Base-by-base conservation (phyloP, 2,329 filamentous ascomycete genomes). In the Neocatenulostroma microsporum region DNA sequence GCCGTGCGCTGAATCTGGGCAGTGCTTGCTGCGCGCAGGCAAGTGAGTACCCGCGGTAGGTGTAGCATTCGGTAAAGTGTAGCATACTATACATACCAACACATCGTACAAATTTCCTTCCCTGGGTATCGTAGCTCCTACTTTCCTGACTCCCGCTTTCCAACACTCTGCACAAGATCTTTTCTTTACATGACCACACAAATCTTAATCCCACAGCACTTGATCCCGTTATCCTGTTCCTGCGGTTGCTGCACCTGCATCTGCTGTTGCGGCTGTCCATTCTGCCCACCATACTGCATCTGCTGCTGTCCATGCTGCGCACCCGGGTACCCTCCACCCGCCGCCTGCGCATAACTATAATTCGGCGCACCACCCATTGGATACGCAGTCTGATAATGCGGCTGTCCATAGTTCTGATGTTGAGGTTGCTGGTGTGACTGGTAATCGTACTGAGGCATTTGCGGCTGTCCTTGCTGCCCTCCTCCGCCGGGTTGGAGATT, bases 401-500 rank as follows among this genome's bases (percentile, higher is more conserved):
- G 57, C 47, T 63, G 56, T 25, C 63, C 58, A 38, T 70, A 66
- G 27, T 54, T 45, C 29, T 48, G 36, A 25, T 57, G 54, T 39
- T 57, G 53, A 3, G 54, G 53, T 30, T 57, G 48, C 28, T 54
- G 46, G 25, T 71, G 67, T 27, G 69, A 62, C 34, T 58, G 54
- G 29, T 67, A 62, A 26, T 72, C 62, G 47, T 59, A 58, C 17
- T 47, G 41, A 11, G 52, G 50, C 33, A 50, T 51, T 31, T 55
- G 49, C 10, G 66, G 68, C 60, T 62, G 63, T 26, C 63, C 55
- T 31, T 35, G 31, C 3, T 32, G 31, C 3, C 76, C 78, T 32
- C 76, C 68, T 10, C 80, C 83, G 37, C 87, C 86, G 9, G 45
- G 49, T 48, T 81, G 77, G 46, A 96, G 68, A 56, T 95, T 83